Evolutionary conservation across 176 grass and related monocot genomes (phyloP).

Genomic region (Coix lacrymajobi): DNA sequence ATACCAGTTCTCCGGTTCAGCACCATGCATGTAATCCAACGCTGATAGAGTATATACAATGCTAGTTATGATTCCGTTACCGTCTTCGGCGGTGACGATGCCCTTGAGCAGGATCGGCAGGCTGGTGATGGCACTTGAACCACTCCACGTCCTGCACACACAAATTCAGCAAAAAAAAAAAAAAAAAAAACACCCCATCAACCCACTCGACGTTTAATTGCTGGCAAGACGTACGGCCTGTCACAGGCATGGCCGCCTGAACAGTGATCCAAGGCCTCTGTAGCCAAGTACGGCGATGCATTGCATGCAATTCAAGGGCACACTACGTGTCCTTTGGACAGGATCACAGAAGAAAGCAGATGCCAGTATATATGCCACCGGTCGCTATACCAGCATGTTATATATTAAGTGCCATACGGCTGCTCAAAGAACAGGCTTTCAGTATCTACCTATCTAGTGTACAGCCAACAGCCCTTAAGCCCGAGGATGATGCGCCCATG

Average conservation of each 20-base stretch:
- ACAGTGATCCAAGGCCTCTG: neutral
- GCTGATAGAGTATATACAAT: neutral
- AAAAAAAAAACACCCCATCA: neutral
- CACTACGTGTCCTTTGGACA: neutral
- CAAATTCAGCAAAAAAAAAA: neutral
- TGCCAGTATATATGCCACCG: neutral
- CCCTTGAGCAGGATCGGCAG: constrained; percentile 78
- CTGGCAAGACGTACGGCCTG: neutral
- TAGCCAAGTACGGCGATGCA: neutral
- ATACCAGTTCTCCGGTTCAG: no score
- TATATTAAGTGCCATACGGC: neutral
- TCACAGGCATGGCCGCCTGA: neutral
- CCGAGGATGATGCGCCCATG: neutral
- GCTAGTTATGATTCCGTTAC: constrained; percentile 12
- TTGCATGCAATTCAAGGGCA: constrained; percentile 9
- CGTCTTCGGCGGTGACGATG: constrained; percentile 74
- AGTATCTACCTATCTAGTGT: neutral
- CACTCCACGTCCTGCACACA: constrained; percentile 59
- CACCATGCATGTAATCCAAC: neutral
- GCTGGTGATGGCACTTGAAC: constrained; percentile 69
- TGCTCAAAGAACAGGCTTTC: constrained; percentile 3
- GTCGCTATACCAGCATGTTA: neutral
- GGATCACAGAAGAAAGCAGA: neutral
- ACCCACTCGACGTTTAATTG: neutral
- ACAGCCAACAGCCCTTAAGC: neutral